These are phyloP conservation scores for Sugiyamaella xylanicola DNA, from an alignment of 1,139 yeast species.

Conservation along the genomic window DNA sequence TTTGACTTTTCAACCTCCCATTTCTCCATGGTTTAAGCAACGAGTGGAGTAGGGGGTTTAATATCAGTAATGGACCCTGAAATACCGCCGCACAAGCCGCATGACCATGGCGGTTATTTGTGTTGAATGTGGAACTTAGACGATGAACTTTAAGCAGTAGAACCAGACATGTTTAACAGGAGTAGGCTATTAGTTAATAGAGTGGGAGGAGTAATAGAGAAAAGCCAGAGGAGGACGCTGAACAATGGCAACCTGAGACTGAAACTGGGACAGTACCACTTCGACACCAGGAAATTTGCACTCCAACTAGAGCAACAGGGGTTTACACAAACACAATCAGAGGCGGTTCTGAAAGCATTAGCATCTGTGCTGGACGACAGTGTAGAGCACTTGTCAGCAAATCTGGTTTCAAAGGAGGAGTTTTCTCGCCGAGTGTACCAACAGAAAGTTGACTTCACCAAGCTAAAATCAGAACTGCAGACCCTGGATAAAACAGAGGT, in stretches of 20 bases:
- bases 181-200: neutral
- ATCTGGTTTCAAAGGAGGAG: conserved; percentile 78
- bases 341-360: conserved; percentile 74
- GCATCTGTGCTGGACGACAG: conserved; percentile 82
- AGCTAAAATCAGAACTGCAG: conserved; percentile 85
- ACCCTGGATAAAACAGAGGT: conserved; percentile 87
- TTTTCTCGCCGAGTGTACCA: conserved; percentile 85
- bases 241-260: conserved; percentile 17
- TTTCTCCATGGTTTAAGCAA: no score
- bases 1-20: no score
- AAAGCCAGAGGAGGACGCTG: neutral
- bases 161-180: neutral
- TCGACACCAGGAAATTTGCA: conserved; percentile 79
- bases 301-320: conserved; percentile 69
- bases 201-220: neutral
- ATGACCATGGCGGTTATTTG: neutral
- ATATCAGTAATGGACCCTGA: no score
- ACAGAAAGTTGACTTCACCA: conserved; percentile 95
- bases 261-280: conserved; percentile 45
- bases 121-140: neutral
- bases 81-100: no score
- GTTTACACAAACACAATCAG: conserved; percentile 75
- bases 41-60: no score
- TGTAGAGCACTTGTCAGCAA: conserved; percentile 69
- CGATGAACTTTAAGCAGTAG: neutral